phyloP scores from a whole-genome alignment of 148 eudicot species.

The Vaccinium myrtillus region DNA sequence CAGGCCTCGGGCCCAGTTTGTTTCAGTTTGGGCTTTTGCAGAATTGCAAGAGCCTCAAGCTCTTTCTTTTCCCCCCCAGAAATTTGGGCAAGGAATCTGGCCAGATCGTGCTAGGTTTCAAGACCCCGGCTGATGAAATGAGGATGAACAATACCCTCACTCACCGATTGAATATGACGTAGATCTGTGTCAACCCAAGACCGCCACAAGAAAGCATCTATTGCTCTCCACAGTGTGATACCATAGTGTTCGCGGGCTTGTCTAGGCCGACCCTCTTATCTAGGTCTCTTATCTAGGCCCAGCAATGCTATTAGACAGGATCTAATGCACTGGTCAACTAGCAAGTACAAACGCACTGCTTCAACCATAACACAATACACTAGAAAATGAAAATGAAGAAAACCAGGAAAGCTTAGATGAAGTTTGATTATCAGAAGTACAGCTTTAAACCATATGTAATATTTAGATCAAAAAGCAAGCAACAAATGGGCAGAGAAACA shows the following conservation, averaged over 20 bases:
- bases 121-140: neutral
- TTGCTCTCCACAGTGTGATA: neutral
- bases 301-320: no score
- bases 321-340: neutral
- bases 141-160: neutral
- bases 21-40: no score
- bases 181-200: neutral
- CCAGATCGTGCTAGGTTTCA: neutral
- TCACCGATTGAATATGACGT: neutral
- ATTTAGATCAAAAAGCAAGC: no score
- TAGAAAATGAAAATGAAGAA: neutral
- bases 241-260: neutral
- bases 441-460: no score
- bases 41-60: neutral
- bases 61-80: no score
- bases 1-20: no score
- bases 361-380: neutral
- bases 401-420: neutral
- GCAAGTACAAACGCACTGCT: neutral
- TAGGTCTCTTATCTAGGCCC: neutral
- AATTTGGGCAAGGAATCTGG: neutral
- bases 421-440: no score
- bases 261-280: neutral
- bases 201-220: neutral
- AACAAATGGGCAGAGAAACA: neutral